Evolutionary conservation across 148 eudicot genomes (phyloP).

Genomic region (Camellia granthamiana): DNA sequence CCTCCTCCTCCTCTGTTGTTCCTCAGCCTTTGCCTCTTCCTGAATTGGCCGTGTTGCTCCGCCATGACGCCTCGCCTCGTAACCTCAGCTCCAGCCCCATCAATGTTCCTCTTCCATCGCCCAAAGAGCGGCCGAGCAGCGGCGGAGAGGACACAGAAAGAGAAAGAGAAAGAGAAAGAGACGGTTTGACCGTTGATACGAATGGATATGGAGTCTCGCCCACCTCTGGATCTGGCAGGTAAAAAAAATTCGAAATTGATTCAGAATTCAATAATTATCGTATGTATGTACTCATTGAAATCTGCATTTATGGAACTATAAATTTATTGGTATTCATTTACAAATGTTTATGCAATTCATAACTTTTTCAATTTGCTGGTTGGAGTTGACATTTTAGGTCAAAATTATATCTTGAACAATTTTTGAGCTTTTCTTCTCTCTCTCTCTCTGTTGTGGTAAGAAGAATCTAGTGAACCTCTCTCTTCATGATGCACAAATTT

Average conservation of each 20-base stretch:
- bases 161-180: not conserved
- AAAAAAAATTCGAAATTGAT: not conserved
- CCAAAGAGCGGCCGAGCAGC: slow-evolving; percentile 13
- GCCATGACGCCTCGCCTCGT: not conserved
- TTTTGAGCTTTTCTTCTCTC: too few species aligned
- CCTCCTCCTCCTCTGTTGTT: slow-evolving; percentile 9
- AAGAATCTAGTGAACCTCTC: too few species aligned
- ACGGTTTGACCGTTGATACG: not conserved
- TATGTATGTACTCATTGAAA: not conserved
- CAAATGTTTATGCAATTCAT: too few species aligned
- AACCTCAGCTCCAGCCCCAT: not conserved
- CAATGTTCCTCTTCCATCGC: slow-evolving; percentile 45
- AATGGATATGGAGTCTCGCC: slow-evolving; percentile 12
- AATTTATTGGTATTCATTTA: not conserved
- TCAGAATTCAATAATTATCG: not conserved
- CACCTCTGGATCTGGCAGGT: not conserved
- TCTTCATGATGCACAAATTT: too few species aligned
- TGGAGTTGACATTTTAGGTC: too few species aligned
- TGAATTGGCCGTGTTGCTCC: slow-evolving; percentile 27
- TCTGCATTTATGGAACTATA: not conserved
- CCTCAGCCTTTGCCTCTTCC: slow-evolving; percentile 72
- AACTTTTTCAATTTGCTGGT: too few species aligned
- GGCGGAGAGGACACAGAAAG: slow-evolving; percentile 27
- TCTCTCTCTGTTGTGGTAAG: too few species aligned
- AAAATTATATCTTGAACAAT: too few species aligned